Evolutionary conservation across 2,329 filamentous ascomycete genomes (phyloP).

Genomic region (Pseudogymnoascus sp.): DNA sequence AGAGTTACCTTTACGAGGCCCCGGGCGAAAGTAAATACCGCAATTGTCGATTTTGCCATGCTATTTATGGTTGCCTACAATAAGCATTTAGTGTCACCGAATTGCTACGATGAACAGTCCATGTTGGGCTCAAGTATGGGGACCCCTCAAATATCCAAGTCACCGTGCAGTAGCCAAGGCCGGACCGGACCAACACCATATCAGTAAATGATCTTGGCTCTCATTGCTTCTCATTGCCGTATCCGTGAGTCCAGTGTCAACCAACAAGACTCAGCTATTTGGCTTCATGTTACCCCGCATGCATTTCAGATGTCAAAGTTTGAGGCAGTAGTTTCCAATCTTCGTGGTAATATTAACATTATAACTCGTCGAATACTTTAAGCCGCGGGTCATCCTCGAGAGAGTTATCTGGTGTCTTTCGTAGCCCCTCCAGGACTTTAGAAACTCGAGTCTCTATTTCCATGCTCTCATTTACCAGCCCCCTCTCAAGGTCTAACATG

Average conservation of each 20-base stretch:
- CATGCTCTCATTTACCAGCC: conserved; percentile 5
- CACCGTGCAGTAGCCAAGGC: conserved; percentile 4
- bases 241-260: not conserved
- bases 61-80: conserved; percentile 1
- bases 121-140: not conserved
- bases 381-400: conserved; percentile 25
- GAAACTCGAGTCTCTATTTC: conserved; percentile 47
- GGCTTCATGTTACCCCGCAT: not conserved
- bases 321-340: not conserved
- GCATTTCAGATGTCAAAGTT: not conserved
- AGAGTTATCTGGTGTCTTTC: not conserved
- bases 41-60: not conserved
- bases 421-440: conserved; percentile 49
- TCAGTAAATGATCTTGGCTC: not conserved
- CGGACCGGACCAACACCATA: not conserved
- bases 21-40: not conserved
- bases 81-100: not conserved
- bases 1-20: not conserved
- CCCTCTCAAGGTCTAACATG: conserved; percentile 17
- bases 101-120: not conserved
- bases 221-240: not conserved
- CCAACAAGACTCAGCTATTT: not conserved
- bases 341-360: conserved; percentile 9
- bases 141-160: not conserved
- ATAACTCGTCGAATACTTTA: conserved; percentile 29